Percentiles rank a stretch among this genome's conserved stretches.
Conservation (phyloP, 164 flowering plant genomes). For the Litsea cubeba region DNA sequence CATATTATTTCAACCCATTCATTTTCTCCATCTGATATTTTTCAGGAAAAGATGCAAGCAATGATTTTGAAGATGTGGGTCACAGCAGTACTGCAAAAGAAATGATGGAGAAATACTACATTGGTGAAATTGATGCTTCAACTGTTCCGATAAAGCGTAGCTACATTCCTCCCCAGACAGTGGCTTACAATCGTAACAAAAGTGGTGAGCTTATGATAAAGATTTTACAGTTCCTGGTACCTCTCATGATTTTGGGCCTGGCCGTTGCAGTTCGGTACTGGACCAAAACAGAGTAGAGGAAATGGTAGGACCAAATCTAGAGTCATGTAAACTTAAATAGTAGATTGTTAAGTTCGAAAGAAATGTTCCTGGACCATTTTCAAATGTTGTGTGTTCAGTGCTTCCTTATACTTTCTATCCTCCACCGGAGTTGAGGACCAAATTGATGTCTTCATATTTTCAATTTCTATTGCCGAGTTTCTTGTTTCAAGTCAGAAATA, state of each 20-base stretch:
- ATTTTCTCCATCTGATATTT: slow-evolving; percentile 6
- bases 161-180: slow-evolving; percentile 35
- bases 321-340: background rate
- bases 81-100: slow-evolving; percentile 81
- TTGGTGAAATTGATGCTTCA: slow-evolving; percentile 71
- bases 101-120: slow-evolving; percentile 64
- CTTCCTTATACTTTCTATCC: no score
- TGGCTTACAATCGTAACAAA: slow-evolving; percentile 50
- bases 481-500: no score
- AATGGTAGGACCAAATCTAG: background rate
- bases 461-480: no score
- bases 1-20: background rate
- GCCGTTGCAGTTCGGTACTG: slow-evolving; percentile 68
- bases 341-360: no score
- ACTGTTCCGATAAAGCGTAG: slow-evolving; percentile 55
- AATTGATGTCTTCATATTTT: no score
- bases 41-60: slow-evolving; percentile 87
- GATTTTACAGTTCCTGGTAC: slow-evolving; percentile 79
- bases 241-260: slow-evolving; percentile 75
- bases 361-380: no score
- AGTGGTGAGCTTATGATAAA: slow-evolving; percentile 58
- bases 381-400: no score
- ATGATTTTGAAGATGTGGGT: slow-evolving; percentile 91
- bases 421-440: no score
- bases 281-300: slow-evolving; percentile 59